phyloP scores from a whole-genome alignment of 2,329 filamentous ascomycete species.

The Polytolypa hystricis region DNA sequence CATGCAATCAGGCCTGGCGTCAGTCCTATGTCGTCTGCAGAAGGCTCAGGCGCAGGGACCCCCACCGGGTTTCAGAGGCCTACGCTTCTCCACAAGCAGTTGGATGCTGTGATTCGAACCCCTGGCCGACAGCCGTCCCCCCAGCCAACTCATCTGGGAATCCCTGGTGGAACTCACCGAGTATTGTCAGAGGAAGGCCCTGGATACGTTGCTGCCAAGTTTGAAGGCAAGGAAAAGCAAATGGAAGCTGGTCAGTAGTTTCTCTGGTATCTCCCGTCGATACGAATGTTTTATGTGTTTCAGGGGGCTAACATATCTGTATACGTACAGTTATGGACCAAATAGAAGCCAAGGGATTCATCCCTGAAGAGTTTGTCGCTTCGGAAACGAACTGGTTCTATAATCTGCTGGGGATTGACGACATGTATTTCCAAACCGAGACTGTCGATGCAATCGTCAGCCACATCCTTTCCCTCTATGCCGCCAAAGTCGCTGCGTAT shows the following conservation, averaged over 20 bases:
- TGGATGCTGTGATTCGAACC: slow-evolving; percentile 43
- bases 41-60: slow-evolving; percentile 29
- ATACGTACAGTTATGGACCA: slow-evolving; percentile 69
- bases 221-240: slow-evolving; percentile 84
- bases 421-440: slow-evolving; percentile 95
- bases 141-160: slow-evolving; percentile 73
- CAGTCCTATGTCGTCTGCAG: slow-evolving; percentile 23
- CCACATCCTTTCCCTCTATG: slow-evolving; percentile 92
- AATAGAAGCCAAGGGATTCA: slow-evolving; percentile 70
- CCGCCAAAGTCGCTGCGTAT: slow-evolving; percentile 89
- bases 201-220: slow-evolving; percentile 89
- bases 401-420: slow-evolving; percentile 91
- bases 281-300: no score
- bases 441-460: slow-evolving; percentile 75
- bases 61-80: slow-evolving; percentile 33
- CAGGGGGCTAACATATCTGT: slow-evolving; percentile 18
- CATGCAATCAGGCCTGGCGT: slow-evolving; percentile 15
- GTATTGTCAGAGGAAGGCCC: slow-evolving; percentile 79
- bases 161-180: slow-evolving; percentile 54
- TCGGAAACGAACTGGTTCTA: slow-evolving; percentile 94
- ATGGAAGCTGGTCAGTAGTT: slow-evolving; percentile 59
- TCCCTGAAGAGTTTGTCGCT: slow-evolving; percentile 72
- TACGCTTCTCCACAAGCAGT: slow-evolving; percentile 44
- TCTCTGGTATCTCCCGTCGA: no score
- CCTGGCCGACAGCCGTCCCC: slow-evolving; percentile 64